A percentile compares a stretch with the other conserved stretches of the same genome.
Conservation (phyloP, 805 yeast genomes). For the Sungouiozyma ichnusensis region DNA sequence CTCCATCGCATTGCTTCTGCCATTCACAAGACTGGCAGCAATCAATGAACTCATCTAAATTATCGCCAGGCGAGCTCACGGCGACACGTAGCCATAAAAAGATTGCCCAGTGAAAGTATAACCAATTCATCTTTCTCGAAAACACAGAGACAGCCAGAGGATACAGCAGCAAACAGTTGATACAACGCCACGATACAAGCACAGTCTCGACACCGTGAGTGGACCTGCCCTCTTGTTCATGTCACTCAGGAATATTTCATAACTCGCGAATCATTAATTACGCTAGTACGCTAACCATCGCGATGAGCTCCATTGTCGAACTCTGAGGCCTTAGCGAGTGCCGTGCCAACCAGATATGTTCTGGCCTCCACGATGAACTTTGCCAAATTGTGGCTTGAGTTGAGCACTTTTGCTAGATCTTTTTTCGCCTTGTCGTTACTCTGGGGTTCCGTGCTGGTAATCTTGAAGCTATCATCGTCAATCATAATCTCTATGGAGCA, state of each 20-base stretch:
- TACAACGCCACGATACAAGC: too few relatives aligned
- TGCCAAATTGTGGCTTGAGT: slow-evolving; percentile 11
- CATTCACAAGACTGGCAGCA: slow-evolving; percentile 45
- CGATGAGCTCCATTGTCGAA: neutral
- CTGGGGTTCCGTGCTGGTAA: slow-evolving; percentile 32
- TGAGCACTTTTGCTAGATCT: slow-evolving; percentile 8
- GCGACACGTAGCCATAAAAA: neutral
- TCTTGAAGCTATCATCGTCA: slow-evolving; percentile 31
- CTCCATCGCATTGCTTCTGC: slow-evolving; percentile 14
- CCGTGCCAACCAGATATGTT: too few relatives aligned
- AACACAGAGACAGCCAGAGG: too few relatives aligned
- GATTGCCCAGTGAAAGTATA: too few relatives aligned
- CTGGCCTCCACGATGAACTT: slow-evolving; percentile 9
- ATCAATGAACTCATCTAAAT: slow-evolving; percentile 42
- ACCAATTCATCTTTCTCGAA: too few relatives aligned
- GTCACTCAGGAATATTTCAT: too few relatives aligned
- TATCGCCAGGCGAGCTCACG: slow-evolving; percentile 51
- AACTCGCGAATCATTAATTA: neutral
- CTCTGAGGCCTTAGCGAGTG: neutral
- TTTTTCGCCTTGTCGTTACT: slow-evolving; percentile 18
- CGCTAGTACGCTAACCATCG: neutral
- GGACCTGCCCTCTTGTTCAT: too few relatives aligned
- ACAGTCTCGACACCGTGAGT: too few relatives aligned
- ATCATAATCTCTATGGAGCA: slow-evolving; percentile 39
- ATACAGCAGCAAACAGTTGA: too few relatives aligned